These are phyloP conservation scores for Astraeus odoratus DNA, from an alignment of 768 basidiomycete species.

Conservation along the genomic window DNA sequence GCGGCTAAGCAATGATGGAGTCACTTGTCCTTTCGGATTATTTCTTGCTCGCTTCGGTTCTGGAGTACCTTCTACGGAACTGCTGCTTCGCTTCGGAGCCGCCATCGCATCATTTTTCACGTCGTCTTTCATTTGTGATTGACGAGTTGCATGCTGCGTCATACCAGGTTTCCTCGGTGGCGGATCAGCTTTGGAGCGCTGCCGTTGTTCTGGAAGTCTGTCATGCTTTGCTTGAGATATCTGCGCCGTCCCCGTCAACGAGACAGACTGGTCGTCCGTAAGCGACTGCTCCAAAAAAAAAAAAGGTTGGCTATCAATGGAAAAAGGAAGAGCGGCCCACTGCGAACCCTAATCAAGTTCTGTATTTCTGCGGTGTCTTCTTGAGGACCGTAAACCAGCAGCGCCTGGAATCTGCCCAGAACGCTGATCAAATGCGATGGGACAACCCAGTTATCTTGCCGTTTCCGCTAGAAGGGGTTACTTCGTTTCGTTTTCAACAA, in stretches of 20 bases:
- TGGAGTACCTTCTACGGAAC: constrained; percentile 24
- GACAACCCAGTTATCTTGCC: constrained; percentile 34
- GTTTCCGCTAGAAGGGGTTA: constrained; percentile 37
- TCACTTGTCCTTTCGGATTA: constrained; percentile 21
- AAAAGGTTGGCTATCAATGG: constrained; percentile 33
- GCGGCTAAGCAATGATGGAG: constrained; percentile 41
- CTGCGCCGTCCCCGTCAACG: constrained; percentile 12
- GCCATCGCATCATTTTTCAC: constrained; percentile 6
- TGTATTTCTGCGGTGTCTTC: constrained; percentile 28
- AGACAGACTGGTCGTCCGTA: constrained; percentile 14
- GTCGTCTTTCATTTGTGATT: constrained; percentile 10
- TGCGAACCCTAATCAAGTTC: constrained; percentile 52
- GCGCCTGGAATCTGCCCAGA: constrained; percentile 27
- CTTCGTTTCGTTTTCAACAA: constrained; percentile 9
- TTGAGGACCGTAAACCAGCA: constrained; percentile 17
- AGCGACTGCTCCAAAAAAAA: constrained; percentile 42
- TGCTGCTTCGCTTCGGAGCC: constrained; percentile 21
- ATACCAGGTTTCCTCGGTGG: constrained; percentile 9
- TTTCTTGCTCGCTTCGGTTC: constrained; percentile 30
- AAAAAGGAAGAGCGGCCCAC: constrained; percentile 33
- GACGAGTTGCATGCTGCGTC: constrained; percentile 8
- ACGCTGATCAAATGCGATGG: constrained; percentile 34
- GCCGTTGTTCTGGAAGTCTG: constrained; percentile 24
- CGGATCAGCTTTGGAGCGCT: constrained; percentile 10
- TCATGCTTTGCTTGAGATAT: constrained; percentile 10